phyloP scores from a whole-genome alignment of 1,284 basidiomycete species.

The Stygiomarasmius scandens region DNA sequence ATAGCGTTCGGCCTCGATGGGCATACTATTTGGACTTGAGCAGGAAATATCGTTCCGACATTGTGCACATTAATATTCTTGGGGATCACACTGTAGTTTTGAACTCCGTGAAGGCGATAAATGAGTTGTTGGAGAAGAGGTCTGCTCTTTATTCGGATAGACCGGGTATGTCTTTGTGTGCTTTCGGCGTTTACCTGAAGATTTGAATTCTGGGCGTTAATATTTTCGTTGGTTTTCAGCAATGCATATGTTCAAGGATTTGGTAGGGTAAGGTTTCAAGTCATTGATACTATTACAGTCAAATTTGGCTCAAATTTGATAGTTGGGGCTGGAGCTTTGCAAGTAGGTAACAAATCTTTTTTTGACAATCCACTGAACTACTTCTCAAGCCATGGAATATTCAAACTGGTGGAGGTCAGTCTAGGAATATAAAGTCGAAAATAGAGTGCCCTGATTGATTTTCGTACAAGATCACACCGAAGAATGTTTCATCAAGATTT shows the following conservation, averaged over 20 bases:
- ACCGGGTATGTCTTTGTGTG: neutral
- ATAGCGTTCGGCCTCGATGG: slow-evolving; percentile 2
- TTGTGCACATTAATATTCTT: neutral
- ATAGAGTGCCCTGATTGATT: neutral
- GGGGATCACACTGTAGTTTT: neutral
- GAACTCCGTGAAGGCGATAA: neutral
- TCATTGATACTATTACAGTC: neutral
- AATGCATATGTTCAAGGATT: neutral
- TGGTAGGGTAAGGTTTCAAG: neutral
- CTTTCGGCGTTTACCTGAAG: no score
- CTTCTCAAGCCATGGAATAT: slow-evolving; percentile 24
- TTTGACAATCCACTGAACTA: no score
- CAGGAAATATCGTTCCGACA: neutral
- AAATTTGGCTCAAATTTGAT: neutral
- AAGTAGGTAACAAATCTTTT: neutral
- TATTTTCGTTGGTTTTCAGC: neutral
- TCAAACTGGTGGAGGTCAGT: slow-evolving; percentile 30
- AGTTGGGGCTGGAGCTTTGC: slow-evolving; percentile 32
- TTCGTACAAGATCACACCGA: slow-evolving; percentile 18
- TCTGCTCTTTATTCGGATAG: neutral
- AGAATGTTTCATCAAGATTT: slow-evolving; percentile 26
- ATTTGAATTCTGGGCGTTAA: no score
- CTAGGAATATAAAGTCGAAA: neutral
- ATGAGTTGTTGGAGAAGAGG: neutral
- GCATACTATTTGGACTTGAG: neutral